Conservation (phyloP, 129 eudicot genomes). For the Centrapalus pauciflorus region DNA sequence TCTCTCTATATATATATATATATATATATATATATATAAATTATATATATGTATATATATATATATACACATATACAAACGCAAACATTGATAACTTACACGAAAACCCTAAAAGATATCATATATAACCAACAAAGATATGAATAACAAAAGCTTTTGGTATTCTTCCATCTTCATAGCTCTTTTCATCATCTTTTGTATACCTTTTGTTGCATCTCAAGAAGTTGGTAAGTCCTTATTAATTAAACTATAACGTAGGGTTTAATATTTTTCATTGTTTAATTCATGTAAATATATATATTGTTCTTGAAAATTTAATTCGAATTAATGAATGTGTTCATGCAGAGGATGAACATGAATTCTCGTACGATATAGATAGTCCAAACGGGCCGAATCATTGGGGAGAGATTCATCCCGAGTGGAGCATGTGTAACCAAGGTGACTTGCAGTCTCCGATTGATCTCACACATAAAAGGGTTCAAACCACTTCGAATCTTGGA, state of each 20-base stretch:
- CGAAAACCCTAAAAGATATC: not conserved
- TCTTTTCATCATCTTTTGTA: slow-evolving; percentile 19
- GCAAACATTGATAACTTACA: slow-evolving; percentile 5
- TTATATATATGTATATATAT: not conserved
- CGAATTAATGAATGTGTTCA: too few species aligned
- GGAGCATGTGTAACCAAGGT: slow-evolving; percentile 52
- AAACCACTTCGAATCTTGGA: slow-evolving; percentile 36
- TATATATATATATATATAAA: not conserved
- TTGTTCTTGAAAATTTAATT: not conserved
- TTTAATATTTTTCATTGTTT: not conserved
- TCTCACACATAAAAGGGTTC: slow-evolving; percentile 38
- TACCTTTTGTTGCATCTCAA: slow-evolving; percentile 23
- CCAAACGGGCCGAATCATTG: slow-evolving; percentile 43
- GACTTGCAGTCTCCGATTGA: slow-evolving; percentile 74
- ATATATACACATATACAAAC: not conserved
- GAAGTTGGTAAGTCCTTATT: slow-evolving; percentile 48
- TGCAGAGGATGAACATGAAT: slow-evolving; percentile 57
- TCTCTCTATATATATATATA: not conserved
- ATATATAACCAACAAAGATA: slow-evolving; percentile 2
- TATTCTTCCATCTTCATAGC: slow-evolving; percentile 24
- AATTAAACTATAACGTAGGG: not conserved
- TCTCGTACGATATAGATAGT: slow-evolving; percentile 28
- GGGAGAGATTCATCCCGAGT: slow-evolving; percentile 52
- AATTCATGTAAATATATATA: not conserved
- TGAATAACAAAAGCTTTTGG: slow-evolving; percentile 11